phyloP scores from a whole-genome alignment of 2,329 filamentous ascomycete species.

The Fusarium sp. region DNA sequence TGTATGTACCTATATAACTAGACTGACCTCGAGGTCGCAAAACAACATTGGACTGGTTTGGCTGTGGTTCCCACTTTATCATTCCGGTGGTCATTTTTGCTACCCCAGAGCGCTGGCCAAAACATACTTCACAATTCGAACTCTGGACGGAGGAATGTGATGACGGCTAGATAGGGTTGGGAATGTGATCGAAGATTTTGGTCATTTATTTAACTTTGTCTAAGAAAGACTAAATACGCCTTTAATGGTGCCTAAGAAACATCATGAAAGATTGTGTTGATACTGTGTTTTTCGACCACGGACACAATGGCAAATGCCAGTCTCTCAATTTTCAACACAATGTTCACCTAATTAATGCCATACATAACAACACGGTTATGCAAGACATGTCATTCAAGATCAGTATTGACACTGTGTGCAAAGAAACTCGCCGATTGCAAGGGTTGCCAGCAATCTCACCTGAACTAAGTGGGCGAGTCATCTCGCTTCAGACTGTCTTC shows the following conservation, averaged over 20 bases:
- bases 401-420: not conserved
- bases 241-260: not conserved
- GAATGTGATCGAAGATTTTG: not conserved
- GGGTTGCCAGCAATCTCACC: not conserved
- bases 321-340: not conserved
- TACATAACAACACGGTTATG: not conserved
- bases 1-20: too few species aligned
- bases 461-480: not conserved
- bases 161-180: not conserved
- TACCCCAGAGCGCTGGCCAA: not conserved
- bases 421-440: not conserved
- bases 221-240: not conserved
- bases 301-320: too few species aligned
- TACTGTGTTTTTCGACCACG: not conserved
- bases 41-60: not conserved
- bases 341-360: not conserved
- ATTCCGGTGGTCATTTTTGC: not conserved
- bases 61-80: not conserved
- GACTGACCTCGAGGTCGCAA: not conserved
- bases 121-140: not conserved
- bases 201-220: not conserved
- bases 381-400: not conserved
- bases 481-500: not conserved
- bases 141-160: not conserved
- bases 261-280: not conserved